Evolutionary conservation across 805 yeast species (phyloP).

Genomic region (Pichia paraexigua): DNA sequence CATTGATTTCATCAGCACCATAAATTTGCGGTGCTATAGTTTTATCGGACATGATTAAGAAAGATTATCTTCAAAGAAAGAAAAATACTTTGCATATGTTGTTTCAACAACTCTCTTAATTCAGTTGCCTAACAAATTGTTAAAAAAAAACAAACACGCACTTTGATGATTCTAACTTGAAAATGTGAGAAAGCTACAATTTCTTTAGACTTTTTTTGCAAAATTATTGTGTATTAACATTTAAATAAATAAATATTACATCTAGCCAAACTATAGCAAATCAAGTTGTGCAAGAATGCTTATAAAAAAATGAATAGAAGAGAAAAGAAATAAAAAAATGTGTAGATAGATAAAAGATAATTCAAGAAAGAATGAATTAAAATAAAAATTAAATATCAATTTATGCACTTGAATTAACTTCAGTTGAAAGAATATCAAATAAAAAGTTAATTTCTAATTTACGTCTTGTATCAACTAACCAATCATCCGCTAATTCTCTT

Average conservation of each 20-base stretch:
- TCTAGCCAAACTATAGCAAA: neutral
- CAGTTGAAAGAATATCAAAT: constrained; percentile 59
- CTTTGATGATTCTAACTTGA: neutral
- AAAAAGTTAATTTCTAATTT: constrained; percentile 83
- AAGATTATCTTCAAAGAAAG: neutral
- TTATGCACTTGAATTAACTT: constrained; percentile 36
- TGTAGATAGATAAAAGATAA: too few relatives aligned
- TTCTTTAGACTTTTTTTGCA: neutral
- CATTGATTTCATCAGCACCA: constrained; percentile 79
- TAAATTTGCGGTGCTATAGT: constrained; percentile 42
- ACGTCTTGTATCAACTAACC: constrained; percentile 85
- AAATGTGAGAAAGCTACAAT: too few relatives aligned
- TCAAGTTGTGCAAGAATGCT: neutral
- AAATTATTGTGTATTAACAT: neutral
- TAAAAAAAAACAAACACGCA: neutral
- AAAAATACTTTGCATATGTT: neutral
- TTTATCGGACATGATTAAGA: constrained; percentile 13
- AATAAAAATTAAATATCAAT: neutral
- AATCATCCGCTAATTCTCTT: constrained; percentile 79
- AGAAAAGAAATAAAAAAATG: neutral
- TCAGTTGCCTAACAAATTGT: too few relatives aligned
- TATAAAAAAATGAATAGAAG: neutral
- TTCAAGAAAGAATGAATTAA: neutral
- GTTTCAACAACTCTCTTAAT: neutral
- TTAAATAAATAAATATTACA: neutral